A percentile compares a stretch with the other conserved stretches of the same genome.
Conservation (phyloP, 768 basidiomycete genomes). For the Termitomyces sp. region DNA sequence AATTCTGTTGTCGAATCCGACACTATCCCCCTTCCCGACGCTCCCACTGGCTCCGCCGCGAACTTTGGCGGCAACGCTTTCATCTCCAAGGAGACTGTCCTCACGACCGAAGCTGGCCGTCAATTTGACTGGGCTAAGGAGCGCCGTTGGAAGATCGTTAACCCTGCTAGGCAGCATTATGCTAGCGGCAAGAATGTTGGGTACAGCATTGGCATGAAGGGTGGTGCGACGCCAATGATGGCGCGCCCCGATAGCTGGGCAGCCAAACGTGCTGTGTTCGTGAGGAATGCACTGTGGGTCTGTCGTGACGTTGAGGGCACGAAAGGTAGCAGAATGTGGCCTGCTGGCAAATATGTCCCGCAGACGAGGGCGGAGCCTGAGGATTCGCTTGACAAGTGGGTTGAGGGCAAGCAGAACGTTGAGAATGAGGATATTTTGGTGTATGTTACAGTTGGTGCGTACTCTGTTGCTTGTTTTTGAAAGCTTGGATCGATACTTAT, state of each 20-base stretch:
- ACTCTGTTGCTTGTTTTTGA: conserved; percentile 8
- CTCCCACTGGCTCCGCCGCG: no score
- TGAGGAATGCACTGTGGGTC: conserved; percentile 77
- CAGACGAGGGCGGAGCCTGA: conserved; percentile 68
- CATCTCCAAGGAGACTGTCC: no score
- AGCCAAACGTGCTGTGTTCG: conserved; percentile 68
- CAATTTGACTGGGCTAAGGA: conserved; percentile 62
- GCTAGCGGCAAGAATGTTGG: conserved; percentile 66
- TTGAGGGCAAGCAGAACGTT: conserved; percentile 55
- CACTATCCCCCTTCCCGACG: no score
- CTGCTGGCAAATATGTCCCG: conserved; percentile 82
- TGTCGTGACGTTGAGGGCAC: conserved; percentile 65
- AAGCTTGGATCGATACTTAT: neutral
- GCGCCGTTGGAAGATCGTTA: conserved; percentile 81
- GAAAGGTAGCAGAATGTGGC: conserved; percentile 52
- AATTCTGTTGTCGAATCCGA: no score
- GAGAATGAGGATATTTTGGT: conserved; percentile 77
- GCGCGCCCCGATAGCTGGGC: conserved; percentile 65
- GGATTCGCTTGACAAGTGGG: conserved; percentile 77
- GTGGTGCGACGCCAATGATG: no score
- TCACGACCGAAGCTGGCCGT: no score
- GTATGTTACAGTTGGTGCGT: conserved; percentile 65
- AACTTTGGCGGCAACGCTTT: no score
- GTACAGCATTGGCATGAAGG: conserved; percentile 69
- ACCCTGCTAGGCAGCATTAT: conserved; percentile 65